Evolutionary conservation across 768 basidiomycete genomes (phyloP).

Genomic region (Lentinula sp.): DNA sequence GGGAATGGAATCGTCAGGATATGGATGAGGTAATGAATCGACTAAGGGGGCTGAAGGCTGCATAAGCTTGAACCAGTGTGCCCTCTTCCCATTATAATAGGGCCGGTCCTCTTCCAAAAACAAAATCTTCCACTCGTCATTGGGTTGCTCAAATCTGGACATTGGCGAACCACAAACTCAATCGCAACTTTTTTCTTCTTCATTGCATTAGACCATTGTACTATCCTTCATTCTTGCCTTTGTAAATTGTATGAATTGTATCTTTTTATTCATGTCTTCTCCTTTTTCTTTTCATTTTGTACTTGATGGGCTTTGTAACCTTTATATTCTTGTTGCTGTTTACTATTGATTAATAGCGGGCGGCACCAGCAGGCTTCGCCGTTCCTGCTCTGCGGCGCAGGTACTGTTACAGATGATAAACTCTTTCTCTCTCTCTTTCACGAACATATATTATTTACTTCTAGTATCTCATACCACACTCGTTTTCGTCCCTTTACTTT

Average conservation of each 20-base stretch:
- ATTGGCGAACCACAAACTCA: background rate
- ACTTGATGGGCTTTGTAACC: background rate
- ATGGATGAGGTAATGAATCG: conserved; percentile 9
- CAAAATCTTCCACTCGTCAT: background rate
- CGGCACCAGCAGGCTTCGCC: background rate
- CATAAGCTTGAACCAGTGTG: background rate
- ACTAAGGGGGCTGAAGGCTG: conserved; percentile 20
- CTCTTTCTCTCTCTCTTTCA: background rate
- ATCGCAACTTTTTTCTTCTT: background rate
- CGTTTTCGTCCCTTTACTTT: background rate
- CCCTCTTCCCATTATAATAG: no score
- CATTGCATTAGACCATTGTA: background rate
- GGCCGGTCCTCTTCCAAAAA: background rate
- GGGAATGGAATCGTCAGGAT: conserved; percentile 10
- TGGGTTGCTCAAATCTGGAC: background rate
- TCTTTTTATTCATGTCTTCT: background rate
- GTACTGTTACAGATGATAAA: background rate
- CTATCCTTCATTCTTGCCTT: background rate
- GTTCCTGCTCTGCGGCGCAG: background rate
- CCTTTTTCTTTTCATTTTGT: background rate
- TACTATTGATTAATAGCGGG: background rate
- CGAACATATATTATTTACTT: background rate
- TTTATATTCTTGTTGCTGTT: no score
- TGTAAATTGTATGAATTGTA: background rate
- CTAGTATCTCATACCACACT: background rate